Evolutionary conservation across 192 early-diverging fungal species (phyloP).

Genomic region (Lobosporangium transversale): DNA sequence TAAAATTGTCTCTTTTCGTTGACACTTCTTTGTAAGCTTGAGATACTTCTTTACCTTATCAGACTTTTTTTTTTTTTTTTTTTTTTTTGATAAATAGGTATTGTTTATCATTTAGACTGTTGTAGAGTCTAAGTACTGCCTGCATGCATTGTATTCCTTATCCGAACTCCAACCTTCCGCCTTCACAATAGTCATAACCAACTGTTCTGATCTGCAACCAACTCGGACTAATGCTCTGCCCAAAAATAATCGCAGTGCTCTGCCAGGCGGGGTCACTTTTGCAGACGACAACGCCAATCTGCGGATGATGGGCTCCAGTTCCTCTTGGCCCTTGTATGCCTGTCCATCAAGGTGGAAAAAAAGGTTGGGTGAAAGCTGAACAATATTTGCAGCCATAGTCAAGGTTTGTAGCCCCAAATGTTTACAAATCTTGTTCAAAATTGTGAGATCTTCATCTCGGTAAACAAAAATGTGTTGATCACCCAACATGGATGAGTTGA

Average conservation of each 20-base stretch:
- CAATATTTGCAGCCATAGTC: slow-evolving; percentile 44
- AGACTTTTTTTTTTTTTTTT: slow-evolving; percentile 9
- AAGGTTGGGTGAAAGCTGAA: slow-evolving; percentile 34
- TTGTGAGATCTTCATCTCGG: slow-evolving; percentile 25
- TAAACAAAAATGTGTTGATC: slow-evolving; percentile 50
- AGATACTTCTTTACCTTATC: too few species aligned
- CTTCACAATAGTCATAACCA: slow-evolving; percentile 51
- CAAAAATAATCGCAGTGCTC: slow-evolving; percentile 34
- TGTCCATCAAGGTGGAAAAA: slow-evolving; percentile 44
- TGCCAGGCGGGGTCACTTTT: slow-evolving; percentile 32
- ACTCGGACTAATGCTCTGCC: slow-evolving; percentile 26
- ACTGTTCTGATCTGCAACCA: slow-evolving; percentile 31
- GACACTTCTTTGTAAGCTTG: too few species aligned
- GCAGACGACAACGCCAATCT: slow-evolving; percentile 36
- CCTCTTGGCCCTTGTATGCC: slow-evolving; percentile 45
- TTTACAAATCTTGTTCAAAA: slow-evolving; percentile 47
- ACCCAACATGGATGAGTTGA: slow-evolving; percentile 47
- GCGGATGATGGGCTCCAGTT: slow-evolving; percentile 39
- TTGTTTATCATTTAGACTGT: slow-evolving; percentile 5
- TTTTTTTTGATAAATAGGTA: not conserved
- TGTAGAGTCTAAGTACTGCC: slow-evolving; percentile 24
- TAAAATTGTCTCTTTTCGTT: too few species aligned
- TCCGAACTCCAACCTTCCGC: slow-evolving; percentile 49
- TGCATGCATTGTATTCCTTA: slow-evolving; percentile 48
- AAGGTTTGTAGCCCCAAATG: slow-evolving; percentile 22